These are phyloP conservation scores for Dipodascopsis tothii DNA, from an alignment of 805 yeast genomes.

Conservation along the genomic window DNA sequence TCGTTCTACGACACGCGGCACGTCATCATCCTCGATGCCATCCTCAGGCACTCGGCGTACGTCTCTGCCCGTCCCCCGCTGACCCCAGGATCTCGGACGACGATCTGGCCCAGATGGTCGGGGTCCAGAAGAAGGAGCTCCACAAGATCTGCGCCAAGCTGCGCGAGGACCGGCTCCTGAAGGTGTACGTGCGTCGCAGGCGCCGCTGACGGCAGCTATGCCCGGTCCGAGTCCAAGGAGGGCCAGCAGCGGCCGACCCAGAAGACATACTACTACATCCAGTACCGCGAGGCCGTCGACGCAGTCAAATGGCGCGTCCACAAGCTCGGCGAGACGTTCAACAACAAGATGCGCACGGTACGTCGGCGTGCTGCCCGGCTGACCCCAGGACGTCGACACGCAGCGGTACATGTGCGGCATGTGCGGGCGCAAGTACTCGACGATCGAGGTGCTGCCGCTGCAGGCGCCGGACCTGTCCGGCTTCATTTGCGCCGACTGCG, in stretches of 20 bases:
- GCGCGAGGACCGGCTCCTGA: conserved; percentile 74
- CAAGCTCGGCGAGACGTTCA: conserved; percentile 66
- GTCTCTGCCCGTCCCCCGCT: conserved; percentile 1
- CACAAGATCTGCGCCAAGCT: conserved; percentile 73
- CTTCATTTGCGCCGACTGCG: conserved; percentile 80
- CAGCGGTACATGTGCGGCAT: conserved; percentile 89
- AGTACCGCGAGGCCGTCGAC: conserved; percentile 88
- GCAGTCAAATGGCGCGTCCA: conserved; percentile 95
- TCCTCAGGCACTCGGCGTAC: conserved; percentile 74
- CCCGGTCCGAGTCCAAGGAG: conserved; percentile 39
- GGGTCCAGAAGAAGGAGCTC: conserved; percentile 78
- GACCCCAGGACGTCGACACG: conserved; percentile 65
- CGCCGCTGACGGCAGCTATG: conserved; percentile 9
- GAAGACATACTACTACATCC: conserved; percentile 78
- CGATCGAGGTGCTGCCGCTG: conserved; percentile 79
- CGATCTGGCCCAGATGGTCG: conserved; percentile 71
- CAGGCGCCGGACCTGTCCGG: conserved; percentile 71
- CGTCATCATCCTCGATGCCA: conserved; percentile 77
- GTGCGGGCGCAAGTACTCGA: conserved; percentile 72
- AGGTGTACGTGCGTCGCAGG: conserved; percentile 41
- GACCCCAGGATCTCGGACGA: conserved; percentile 61
- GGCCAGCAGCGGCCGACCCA: conserved; percentile 57
- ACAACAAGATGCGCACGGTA: conserved; percentile 67
- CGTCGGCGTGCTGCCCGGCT: neutral
- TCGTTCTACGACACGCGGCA: conserved; percentile 84